Base-by-base conservation (phyloP, 352 stramenopile genomes). In the Paralagenidium karlingii region DNA sequence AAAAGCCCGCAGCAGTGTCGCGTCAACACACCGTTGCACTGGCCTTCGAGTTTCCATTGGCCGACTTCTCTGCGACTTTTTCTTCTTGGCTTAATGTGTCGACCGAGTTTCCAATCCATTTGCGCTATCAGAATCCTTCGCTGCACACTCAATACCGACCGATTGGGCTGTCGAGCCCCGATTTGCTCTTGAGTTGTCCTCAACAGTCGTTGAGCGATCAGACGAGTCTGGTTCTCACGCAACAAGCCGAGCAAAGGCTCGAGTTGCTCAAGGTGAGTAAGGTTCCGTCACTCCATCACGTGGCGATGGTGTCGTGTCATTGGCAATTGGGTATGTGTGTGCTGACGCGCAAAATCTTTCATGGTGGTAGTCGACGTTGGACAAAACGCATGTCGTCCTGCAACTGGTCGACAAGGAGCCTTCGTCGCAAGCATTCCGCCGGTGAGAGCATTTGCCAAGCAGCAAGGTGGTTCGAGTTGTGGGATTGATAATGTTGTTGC, bases 101-200 rank as follows among this genome's bases (percentile, higher is more conserved):
- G 22, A 15, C 63, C 2, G 57, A 74, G 15, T 70, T 71, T 24
- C 67, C 67, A 2, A 73, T 81, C 46, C 67, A 81, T 26, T 68
- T 81, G 26, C 59, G 67, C 12, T 81, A 81, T 30, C 64, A 81
- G 61, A 55, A 61, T 3, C 64, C 67, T 9, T 74, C 67, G 8
- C 38, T 55, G 27, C 57, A 15, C 2, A 43, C 61, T 13, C 21
- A 58, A 21, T 74, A 71, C 33, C 61, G 64, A 3, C 18, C 37
- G 36, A 62, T 62, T 16, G 55, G 32, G 5, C 26, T 81, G n/a
- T 40, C 76, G 20, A 42, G 61, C 18, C 67, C 67, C 15, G 59
- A 78, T 8, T 22, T 73, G 0, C 70, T 78, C 13, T 12, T 81
- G 15, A 56, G 51, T 25, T 76, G 57, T 13, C 30, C 7, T 7